Evolutionary conservation across 2,329 filamentous ascomycete species (phyloP).

Genomic region (Sclerotinia subarctica): DNA sequence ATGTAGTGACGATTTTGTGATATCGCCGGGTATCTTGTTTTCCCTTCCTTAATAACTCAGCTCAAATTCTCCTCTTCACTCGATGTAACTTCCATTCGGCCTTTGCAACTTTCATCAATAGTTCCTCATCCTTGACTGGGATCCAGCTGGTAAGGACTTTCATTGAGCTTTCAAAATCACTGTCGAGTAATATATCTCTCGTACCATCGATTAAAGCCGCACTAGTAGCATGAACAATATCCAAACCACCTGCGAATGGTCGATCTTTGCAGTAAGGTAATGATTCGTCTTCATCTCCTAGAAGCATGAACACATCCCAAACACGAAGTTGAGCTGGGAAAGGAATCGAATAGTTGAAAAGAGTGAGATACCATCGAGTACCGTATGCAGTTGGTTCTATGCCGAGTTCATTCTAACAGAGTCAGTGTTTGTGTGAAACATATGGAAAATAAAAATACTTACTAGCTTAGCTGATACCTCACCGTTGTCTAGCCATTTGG

Average conservation of each 20-base stretch:
- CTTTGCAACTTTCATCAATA: slow-evolving; percentile 85
- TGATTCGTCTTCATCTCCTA: slow-evolving; percentile 67
- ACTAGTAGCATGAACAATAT: slow-evolving; percentile 84
- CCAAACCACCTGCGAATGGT: slow-evolving; percentile 64
- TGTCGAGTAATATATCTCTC: slow-evolving; percentile 81
- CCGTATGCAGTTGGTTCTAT: slow-evolving; percentile 92
- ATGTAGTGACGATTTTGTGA: background rate
- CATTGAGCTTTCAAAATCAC: slow-evolving; percentile 97
- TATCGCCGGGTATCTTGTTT: slow-evolving; percentile 2
- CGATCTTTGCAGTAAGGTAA: slow-evolving; percentile 35
- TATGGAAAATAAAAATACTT: slow-evolving; percentile 42
- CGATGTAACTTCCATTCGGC: slow-evolving; percentile 76
- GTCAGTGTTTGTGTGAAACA: slow-evolving; percentile 21
- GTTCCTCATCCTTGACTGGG: slow-evolving; percentile 87
- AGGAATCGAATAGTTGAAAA: slow-evolving; percentile 96
- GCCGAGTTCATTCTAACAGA: slow-evolving; percentile 62
- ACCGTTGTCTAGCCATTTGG: slow-evolving; percentile 72
- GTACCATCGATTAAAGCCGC: slow-evolving; percentile 89
- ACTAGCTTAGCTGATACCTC: slow-evolving; percentile 80
- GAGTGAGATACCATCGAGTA: slow-evolving; percentile 92
- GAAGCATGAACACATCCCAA: slow-evolving; percentile 96
- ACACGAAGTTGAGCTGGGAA: slow-evolving; percentile 92
- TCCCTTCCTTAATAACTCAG: background rate
- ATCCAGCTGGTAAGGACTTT: slow-evolving; percentile 93
- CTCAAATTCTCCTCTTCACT: slow-evolving; percentile 40